Evolutionary conservation across 257 asterid species (phyloP), one percentile per base, ranked within the genome.

Genomic region (Plectranthus barbatus): DNA sequence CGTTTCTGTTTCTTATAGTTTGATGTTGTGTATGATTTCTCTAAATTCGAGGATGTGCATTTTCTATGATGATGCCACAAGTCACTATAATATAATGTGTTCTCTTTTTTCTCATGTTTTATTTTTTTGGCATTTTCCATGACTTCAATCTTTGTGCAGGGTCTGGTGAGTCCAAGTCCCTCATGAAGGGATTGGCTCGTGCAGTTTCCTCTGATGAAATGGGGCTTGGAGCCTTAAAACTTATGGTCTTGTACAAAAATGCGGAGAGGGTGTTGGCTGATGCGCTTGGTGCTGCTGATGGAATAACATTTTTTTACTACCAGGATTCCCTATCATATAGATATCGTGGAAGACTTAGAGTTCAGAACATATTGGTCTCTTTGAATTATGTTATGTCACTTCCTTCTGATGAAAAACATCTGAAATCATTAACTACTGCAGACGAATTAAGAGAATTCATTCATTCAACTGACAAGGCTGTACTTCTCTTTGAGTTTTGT

Each of bases 151-250:
- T 31, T 64, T 79, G 57, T 44, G 31, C 65, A 92, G 99, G 99
- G 99, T 92, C 82, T 45, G 99, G 97, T 24, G 97, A 92, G 78
- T 77, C 97, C 19, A 80, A 88, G 70, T 75, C 91, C 67, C 90
- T 92, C 26, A 87, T 74, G 95, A 89, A 80, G 83, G 83, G 77
- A 69, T 72, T 92, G 66, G 78, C 87, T 70, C 60, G 65, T 76
- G 87, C 69, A 20, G 83, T 86, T 73, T 72, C 75, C 55, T 70
- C 69, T 58, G 83, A 86, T 66, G 81, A 72, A 69, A 75, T 64
- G 58, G 75, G 67, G 56, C 76, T 82, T 67, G 83, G 83, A 29
- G 45, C 76, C 64, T 72, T 92, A 77, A 85, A 85, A 79, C 93
- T 89, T 70, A 85, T 77, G 97, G 79, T 92, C 51, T 73, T 89